Conservation (phyloP, 257 asterid genomes). For the Mitragyna speciosa region DNA sequence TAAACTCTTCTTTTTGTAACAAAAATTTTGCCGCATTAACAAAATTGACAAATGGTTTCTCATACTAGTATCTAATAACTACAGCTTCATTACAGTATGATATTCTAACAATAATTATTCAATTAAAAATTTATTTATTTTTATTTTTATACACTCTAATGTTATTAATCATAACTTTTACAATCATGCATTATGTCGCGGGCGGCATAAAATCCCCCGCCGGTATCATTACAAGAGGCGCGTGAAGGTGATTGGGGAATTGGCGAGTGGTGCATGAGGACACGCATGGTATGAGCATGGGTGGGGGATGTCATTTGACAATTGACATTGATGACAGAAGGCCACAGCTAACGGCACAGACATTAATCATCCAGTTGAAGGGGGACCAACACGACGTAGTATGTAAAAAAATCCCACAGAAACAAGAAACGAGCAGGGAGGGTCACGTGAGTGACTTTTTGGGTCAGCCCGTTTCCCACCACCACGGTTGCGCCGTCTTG, state of each 20-base stretch:
- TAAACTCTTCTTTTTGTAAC: no score
- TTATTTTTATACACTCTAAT: no score
- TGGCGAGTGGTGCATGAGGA: no score
- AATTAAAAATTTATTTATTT: no score
- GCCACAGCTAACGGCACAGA: background rate
- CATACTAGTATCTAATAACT: no score
- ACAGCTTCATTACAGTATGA: no score
- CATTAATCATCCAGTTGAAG: background rate
- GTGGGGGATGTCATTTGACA: background rate
- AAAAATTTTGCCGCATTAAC: no score
- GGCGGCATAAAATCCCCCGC: no score
- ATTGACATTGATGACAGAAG: background rate
- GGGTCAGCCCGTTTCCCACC: constrained; percentile 4
- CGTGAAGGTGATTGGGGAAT: background rate
- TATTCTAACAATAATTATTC: no score
- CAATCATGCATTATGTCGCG: no score
- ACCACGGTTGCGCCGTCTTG: constrained; percentile 23
- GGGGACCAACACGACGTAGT: background rate
- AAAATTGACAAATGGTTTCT: no score
- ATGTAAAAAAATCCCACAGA: background rate
- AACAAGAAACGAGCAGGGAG: background rate
- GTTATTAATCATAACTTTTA: no score
- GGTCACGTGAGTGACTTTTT: constrained; percentile 10
- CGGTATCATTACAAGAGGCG: background rate
- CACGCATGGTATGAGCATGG: background rate